Evolutionary conservation across 768 basidiomycete genomes (phyloP).

Genomic region (Plicaturopsis crispa): DNA sequence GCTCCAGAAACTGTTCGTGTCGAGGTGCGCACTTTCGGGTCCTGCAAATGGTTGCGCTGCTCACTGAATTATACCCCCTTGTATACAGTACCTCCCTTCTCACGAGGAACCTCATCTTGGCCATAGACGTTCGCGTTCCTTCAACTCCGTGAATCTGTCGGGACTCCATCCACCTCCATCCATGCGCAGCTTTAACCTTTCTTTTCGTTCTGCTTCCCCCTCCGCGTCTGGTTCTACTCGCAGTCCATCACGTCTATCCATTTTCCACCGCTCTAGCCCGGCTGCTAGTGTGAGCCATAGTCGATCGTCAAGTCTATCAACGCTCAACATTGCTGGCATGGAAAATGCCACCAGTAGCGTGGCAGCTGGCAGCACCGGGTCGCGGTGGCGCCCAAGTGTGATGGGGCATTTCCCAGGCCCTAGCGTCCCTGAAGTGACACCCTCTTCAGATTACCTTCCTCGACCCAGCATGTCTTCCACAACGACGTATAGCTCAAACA

Average conservation of each 20-base stretch:
- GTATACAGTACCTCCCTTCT: too few species aligned
- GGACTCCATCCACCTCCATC: too few species aligned
- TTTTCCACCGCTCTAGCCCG: constrained; percentile 22
- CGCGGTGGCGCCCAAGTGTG: constrained; percentile 59
- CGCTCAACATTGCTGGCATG: constrained; percentile 22
- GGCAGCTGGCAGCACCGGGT: constrained; percentile 19
- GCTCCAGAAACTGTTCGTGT: constrained; percentile 10
- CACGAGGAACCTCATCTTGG: too few species aligned
- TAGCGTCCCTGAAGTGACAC: constrained; percentile 35
- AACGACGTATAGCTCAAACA: constrained; percentile 49
- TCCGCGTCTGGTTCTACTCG: constrained; percentile 24
- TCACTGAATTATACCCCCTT: too few species aligned
- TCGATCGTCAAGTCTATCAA: constrained; percentile 43
- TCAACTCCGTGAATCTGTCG: too few species aligned
- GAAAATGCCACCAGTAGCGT: constrained; percentile 3
- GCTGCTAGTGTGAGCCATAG: constrained; percentile 21
- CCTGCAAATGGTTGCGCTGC: too few species aligned
- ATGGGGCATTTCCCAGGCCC: constrained; percentile 54
- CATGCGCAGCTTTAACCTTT: constrained; percentile 33
- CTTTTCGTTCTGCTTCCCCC: constrained; percentile 36
- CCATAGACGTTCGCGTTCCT: too few species aligned
- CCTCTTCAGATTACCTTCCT: constrained; percentile 27
- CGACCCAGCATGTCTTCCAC: constrained; percentile 58
- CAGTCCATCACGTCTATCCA: constrained; percentile 32
- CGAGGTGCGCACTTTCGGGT: constrained; percentile 24